Evolutionary conservation across 2,329 filamentous ascomycete genomes (phyloP).

Genomic region (Paecilomyces formosus): DNA sequence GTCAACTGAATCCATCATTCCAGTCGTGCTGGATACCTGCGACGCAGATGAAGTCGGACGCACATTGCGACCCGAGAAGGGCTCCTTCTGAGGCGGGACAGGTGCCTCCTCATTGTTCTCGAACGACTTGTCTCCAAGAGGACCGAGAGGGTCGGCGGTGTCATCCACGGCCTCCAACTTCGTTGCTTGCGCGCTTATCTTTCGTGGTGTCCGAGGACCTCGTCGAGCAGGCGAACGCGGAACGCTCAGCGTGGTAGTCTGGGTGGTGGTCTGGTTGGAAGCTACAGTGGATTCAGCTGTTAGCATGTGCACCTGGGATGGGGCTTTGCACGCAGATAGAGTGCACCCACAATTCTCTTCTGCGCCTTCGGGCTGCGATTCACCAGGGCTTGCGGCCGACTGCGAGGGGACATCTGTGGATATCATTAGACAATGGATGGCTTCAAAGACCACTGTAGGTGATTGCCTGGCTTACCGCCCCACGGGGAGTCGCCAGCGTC

Average conservation of each 20-base stretch:
- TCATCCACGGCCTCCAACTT: conserved; percentile 57
- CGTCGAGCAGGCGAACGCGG: conserved; percentile 42
- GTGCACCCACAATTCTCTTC: conserved; percentile 23
- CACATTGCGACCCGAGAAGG: conserved; percentile 28
- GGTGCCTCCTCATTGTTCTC: conserved; percentile 44
- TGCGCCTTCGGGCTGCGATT: conserved; percentile 16
- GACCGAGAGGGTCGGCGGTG: conserved; percentile 55
- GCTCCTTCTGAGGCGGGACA: conserved; percentile 54
- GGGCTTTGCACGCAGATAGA: conserved; percentile 1
- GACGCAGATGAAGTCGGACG: conserved; percentile 33
- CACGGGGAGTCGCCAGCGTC: conserved; percentile 42
- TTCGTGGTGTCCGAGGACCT: conserved; percentile 47
- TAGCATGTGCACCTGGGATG: conserved; percentile 10
- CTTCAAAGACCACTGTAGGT: conserved; percentile 12
- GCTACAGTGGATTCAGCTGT: conserved; percentile 15
- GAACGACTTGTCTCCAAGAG: conserved; percentile 43
- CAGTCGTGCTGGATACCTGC: conserved; percentile 42
- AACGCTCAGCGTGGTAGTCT: conserved; percentile 30
- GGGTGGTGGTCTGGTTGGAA: conserved; percentile 21
- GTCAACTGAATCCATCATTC: conserved; percentile 59
- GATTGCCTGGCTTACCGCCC: conserved; percentile 36
- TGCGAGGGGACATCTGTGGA: conserved; percentile 40
- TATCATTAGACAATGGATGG: conserved; percentile 16
- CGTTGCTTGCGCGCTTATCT: conserved; percentile 54
- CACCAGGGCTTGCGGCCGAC: conserved; percentile 20